These are phyloP conservation scores for Zopfochytrium polystomum DNA, from an alignment of 371 early-diverging fungal genomes.

Conservation along the genomic window DNA sequence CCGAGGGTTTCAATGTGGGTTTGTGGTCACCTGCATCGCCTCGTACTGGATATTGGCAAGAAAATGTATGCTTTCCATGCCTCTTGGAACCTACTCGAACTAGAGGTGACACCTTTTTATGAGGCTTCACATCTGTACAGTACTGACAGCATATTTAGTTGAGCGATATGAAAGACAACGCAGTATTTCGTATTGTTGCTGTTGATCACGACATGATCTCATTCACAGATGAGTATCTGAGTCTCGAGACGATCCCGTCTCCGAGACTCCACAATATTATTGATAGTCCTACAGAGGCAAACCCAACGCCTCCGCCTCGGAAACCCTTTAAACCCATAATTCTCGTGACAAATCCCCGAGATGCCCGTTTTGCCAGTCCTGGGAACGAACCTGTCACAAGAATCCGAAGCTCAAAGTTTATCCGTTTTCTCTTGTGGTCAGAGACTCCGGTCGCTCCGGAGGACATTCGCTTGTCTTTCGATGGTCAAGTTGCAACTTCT, in stretches of 20 bases:
- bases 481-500: slow-evolving; percentile 24
- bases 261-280: slow-evolving; percentile 4
- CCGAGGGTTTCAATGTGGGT: slow-evolving; percentile 66
- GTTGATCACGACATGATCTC: slow-evolving; percentile 85
- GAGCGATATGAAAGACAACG: slow-evolving; percentile 84
- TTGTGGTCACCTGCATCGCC: slow-evolving; percentile 84
- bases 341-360: slow-evolving; percentile 85
- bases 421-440: slow-evolving; percentile 67
- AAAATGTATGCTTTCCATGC: slow-evolving; percentile 31
- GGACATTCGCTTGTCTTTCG: background rate
- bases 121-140: background rate
- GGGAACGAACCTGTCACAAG: slow-evolving; percentile 57
- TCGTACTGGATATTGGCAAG: slow-evolving; percentile 57
- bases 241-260: slow-evolving; percentile 55
- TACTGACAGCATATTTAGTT: slow-evolving; percentile 78
- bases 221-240: slow-evolving; percentile 69
- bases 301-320: background rate
- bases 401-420: slow-evolving; percentile 61
- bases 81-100: slow-evolving; percentile 15
- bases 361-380: slow-evolving; percentile 69
- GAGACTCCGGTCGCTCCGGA: slow-evolving; percentile 1
- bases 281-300: background rate
- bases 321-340: slow-evolving; percentile 62
- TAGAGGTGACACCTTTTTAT: slow-evolving; percentile 14
- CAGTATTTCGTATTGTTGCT: slow-evolving; percentile 74